A percentile compares a stretch with the other conserved stretches of the same genome.
Evolutionary conservation across 768 basidiomycete genomes (phyloP).

Genomic region (Lactarius deliciosus): DNA sequence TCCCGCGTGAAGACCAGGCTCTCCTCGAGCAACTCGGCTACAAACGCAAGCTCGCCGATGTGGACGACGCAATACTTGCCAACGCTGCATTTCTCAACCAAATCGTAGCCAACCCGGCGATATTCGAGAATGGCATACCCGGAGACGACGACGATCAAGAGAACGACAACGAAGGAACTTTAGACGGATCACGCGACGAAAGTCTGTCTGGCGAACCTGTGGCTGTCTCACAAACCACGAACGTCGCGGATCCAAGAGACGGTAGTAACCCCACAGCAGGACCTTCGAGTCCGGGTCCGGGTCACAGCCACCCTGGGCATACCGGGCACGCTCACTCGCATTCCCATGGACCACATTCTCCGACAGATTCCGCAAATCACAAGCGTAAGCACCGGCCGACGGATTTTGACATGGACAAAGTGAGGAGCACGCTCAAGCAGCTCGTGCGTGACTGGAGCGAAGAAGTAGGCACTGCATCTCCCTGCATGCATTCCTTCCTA

Average conservation of each 20-base stretch:
- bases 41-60: constrained; percentile 71
- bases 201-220: constrained; percentile 10
- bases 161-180: constrained; percentile 34
- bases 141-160: constrained; percentile 35
- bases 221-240: neutral
- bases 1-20: constrained; percentile 67
- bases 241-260: constrained; percentile 11
- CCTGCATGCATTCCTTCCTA: neutral
- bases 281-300: constrained; percentile 15
- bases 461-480: constrained; percentile 49
- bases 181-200: constrained; percentile 21
- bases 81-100: constrained; percentile 77
- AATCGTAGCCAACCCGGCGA: constrained; percentile 77
- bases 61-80: constrained; percentile 75
- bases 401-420: constrained; percentile 84
- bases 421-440: constrained; percentile 89
- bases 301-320: constrained; percentile 35
- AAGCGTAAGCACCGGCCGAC: constrained; percentile 47
- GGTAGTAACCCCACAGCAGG: neutral
- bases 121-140: constrained; percentile 60
- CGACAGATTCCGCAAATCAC: constrained; percentile 25
- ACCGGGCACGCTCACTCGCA: constrained; percentile 39
- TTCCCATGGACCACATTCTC: constrained; percentile 32
- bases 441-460: constrained; percentile 92
- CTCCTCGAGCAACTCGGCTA: constrained; percentile 71